Evolutionary conservation across 1,284 basidiomycete species (phyloP), one percentile per base, ranked within the genome.

Genomic region (Ceratobasidium papillatum): DNA sequence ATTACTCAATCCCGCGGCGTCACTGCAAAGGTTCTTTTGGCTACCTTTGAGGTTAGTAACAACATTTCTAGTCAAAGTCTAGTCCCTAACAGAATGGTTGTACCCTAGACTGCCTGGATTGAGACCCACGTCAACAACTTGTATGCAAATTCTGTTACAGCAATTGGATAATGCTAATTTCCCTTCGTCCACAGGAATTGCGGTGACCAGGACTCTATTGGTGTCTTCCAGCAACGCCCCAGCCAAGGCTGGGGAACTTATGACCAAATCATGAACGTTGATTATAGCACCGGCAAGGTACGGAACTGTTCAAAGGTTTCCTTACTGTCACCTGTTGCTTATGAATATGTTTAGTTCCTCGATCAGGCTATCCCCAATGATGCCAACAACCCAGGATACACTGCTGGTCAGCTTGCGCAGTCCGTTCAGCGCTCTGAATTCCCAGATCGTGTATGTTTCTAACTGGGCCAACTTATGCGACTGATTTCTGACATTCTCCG

Each of bases 221-320:
- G 75, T 2, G 75, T 73, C 52, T 75, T 75, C 61, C 75, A 75
- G 62, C 75, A 75, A 41, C 75, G 75, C 32, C 75, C 75, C 1
- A 72, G 66, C 36, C 66, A 71, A 34, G 69, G 75, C 41, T 75
- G 75, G 75, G 75, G 75, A 32, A 73, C 51, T 62, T 58, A 54
- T 25, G 58, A 75, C 30, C 65, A 75, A 36, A 75, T 75, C 74
- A 69, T 69, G 74, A 61, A 75, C 49, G 58, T 71, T n/a, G 54
- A 51, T 43, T 73, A 75, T 30, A 62, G 59, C 59, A 73, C 71
- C 14, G 22, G 22, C 59, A 73, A 73, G 45, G 58, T 73, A 30
- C n/a, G 32, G 25, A 36, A 3, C 27, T 3, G 9, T 30, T 30
- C 36, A 36, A 51, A 56, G 30, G 1, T 9, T 49, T n/a, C 27